Evolutionary conservation across 306 rosid genomes (phyloP), one percentile per base, ranked within the genome.

Genomic region (Lathyrus tuberosus): DNA sequence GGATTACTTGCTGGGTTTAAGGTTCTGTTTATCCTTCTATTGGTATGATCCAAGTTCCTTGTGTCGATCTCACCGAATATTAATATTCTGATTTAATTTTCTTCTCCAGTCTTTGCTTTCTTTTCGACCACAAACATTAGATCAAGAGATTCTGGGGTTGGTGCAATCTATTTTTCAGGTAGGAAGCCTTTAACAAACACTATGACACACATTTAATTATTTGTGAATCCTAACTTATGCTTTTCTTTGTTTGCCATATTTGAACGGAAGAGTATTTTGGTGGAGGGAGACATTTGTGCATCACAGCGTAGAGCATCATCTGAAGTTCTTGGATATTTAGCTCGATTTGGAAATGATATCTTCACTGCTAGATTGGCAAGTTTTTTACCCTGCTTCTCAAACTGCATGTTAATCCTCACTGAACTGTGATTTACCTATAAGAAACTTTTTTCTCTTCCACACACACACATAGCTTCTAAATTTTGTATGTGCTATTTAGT

Each of bases 341-440:
- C 98, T 76, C 97, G 98, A 74, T 83, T 90, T 78, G 98, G 98
- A 78, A 90, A 86, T 62, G 98, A 94, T 74, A 62, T 88, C 74
- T 94, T 88, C 83, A 88, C 97, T 66, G 98, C 98, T 51, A 88
- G 96, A 85, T 86, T 90, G 96, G 98, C 84, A 71, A 78, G 83
- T 78, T 82, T 73, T 64, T 28, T 77, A 58, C 57, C 77, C 13
- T 69, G 47, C 14, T 49, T 14, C 41, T 59, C 41, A 73, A 42
- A 71, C 48, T 62, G 24, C 72, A 43, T 44, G 57, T 67, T 57
- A 41, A 24, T 57, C 33, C 57, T 53, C 52, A 14, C 40, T 58
- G 58, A 59, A 20, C 44, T 76, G 46, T 78, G 68, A 52, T 56
- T 57, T 61, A 64, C 70, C 70, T 43, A 44, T 72, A 3, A 33